A percentile compares a stretch with the other conserved stretches of the same genome.
These are phyloP conservation scores for Escovopsis sp. DNA, from an alignment of 2,329 filamentous ascomycete genomes.

Conservation along the genomic window DNA sequence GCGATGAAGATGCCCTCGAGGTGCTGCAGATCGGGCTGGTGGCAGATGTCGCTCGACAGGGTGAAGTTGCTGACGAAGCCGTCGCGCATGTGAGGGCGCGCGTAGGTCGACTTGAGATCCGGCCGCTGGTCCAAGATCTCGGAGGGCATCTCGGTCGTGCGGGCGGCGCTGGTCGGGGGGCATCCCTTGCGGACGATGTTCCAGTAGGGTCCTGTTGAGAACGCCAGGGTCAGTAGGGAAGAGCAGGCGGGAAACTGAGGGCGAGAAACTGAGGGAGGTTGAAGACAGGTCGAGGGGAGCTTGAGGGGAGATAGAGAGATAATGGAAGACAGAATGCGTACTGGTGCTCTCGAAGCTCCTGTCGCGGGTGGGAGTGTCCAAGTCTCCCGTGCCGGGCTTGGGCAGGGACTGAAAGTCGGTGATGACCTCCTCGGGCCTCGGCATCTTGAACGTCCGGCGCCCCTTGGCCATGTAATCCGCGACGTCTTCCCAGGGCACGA, in stretches of 20 bases:
- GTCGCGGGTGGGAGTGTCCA: slow-evolving; percentile 18
- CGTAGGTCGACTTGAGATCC: slow-evolving; percentile 28
- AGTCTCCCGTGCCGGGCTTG: slow-evolving; percentile 19
- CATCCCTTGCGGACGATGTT: slow-evolving; percentile 43
- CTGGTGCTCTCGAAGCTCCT: slow-evolving; percentile 37
- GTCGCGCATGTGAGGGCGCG: slow-evolving; percentile 32
- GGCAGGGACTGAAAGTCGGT: slow-evolving; percentile 28
- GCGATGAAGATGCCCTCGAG: slow-evolving; percentile 51
- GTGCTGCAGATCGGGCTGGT: slow-evolving; percentile 46
- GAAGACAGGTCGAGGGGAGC: too few species aligned
- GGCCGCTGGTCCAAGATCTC: slow-evolving; percentile 31
- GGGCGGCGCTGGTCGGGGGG: slow-evolving; percentile 44
- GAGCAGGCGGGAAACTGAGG: too few species aligned
- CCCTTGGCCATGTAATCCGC: slow-evolving; percentile 37
- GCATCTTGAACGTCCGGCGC: slow-evolving; percentile 28
- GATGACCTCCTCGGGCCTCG: slow-evolving; percentile 27
- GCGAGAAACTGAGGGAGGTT: background rate
- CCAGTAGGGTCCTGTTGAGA: slow-evolving; percentile 36
- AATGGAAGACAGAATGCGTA: slow-evolving; percentile 14
- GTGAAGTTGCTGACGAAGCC: slow-evolving; percentile 50
- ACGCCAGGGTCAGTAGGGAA: background rate
- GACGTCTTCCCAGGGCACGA: slow-evolving; percentile 49
- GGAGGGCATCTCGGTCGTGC: slow-evolving; percentile 26
- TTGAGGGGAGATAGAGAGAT: background rate
- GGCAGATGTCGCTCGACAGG: slow-evolving; percentile 45